Evolutionary conservation across 2,329 filamentous ascomycete species (phyloP), one percentile per base, ranked within the genome.

Genomic region (Alternaria metachromatica): DNA sequence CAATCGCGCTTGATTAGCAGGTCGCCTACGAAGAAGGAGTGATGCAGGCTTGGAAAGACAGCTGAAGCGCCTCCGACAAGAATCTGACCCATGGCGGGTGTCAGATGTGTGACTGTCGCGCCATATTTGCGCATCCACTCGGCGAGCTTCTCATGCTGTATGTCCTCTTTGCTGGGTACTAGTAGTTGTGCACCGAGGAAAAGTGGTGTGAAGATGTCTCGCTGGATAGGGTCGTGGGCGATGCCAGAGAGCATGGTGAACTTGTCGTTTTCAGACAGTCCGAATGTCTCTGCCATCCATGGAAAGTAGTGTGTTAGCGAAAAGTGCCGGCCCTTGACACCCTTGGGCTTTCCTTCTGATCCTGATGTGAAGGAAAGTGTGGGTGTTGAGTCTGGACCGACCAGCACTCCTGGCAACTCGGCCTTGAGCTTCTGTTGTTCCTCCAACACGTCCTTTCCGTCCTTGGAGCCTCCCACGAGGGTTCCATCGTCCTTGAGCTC

Each of bases 21-120:
- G 75, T 98, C 95, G 30, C 96, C 96, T 1, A 98, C 95, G 66
- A 95, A 98, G 84, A 98, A 95, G 18, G 90, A 93, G 61, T 89
- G 85, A 62, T 90, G 86, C n/a, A 98, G 84, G 12, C 87, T 85
- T 1, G 93, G 91, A 74, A 97, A 96, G 69, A 92, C 81, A 0
- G 92, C 89, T 4, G 84, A 90, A 23, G 93, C 92, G 69, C 92
- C 93, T 46, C 94, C 94, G n/a, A 95, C 90, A 2, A 98, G 83
- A 65, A 98, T 96, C 72, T 97, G 93, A 59, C 94, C 94, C 94
- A 98, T 97, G 61, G 96, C 96, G 10, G 96, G 96, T 1, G 96
- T 99, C 43, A 98, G 82, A 80, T 98, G 96, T 12, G 91, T 93
- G 20, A 94, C 92, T 15, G 90, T 97, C 3, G 92, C 88, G 59